phyloP scores from a whole-genome alignment of 495 filamentous ascomycete species.

The Podospora didyma region DNA sequence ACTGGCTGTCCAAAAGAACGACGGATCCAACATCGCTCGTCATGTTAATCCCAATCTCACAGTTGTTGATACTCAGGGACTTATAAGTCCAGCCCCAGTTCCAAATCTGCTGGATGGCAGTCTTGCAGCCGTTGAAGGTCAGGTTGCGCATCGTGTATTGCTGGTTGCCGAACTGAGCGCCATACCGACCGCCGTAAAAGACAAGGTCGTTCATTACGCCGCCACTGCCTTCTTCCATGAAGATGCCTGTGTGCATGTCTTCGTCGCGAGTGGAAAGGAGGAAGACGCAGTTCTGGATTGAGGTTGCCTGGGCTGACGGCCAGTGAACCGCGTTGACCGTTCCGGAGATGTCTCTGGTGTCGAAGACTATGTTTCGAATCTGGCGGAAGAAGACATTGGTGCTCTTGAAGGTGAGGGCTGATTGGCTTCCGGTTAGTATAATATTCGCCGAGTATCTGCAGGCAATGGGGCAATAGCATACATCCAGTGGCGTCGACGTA shows the following conservation, averaged over 20 bases:
- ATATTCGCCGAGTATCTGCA: not conserved
- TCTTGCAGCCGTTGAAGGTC: conserved; percentile 76
- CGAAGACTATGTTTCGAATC: conserved; percentile 86
- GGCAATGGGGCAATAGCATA: not conserved
- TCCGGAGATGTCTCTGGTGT: conserved; percentile 62
- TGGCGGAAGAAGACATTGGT: conserved; percentile 96
- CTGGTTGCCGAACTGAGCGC: conserved; percentile 66
- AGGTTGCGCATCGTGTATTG: conserved; percentile 90
- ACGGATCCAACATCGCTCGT: conserved; percentile 67
- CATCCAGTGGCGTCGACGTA: conserved; percentile 21
- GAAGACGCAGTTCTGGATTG: conserved; percentile 81
- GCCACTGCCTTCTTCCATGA: conserved; percentile 71
- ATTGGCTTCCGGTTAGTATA: not conserved
- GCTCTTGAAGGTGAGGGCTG: conserved; percentile 29
- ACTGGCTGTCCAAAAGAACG: conserved; percentile 70
- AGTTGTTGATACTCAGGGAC: conserved; percentile 70
- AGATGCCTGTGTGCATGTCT: conserved; percentile 67
- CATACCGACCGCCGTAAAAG: conserved; percentile 64
- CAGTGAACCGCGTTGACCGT: conserved; percentile 79
- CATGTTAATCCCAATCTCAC: conserved; percentile 72
- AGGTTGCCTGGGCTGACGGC: conserved; percentile 92
- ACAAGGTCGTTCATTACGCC: conserved; percentile 69
- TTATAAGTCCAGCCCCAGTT: conserved; percentile 87
- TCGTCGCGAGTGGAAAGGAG: conserved; percentile 56
- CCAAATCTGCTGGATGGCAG: conserved; percentile 84